These are phyloP conservation scores for Pyrenochaeta sp. DNA, from an alignment of 2,329 filamentous ascomycete species.

Conservation along the genomic window DNA sequence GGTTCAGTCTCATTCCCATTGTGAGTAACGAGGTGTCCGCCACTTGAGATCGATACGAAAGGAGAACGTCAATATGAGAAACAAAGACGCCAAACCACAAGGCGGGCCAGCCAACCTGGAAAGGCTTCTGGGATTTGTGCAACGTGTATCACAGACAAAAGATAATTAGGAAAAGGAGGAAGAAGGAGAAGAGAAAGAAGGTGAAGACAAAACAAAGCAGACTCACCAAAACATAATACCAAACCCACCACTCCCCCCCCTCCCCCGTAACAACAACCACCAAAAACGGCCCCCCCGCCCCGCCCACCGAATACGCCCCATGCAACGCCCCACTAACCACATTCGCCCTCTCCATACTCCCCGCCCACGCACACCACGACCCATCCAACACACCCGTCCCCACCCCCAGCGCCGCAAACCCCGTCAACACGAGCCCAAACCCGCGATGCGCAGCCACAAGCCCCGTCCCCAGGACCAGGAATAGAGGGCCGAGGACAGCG, in stretches of 20 bases:
- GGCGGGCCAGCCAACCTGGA: too few relatives aligned
- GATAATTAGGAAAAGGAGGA: too few relatives aligned
- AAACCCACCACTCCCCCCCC: conserved; percentile 46
- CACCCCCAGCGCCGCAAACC: conserved; percentile 43
- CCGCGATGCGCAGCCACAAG: conserved; percentile 37
- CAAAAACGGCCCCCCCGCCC: conserved; percentile 48
- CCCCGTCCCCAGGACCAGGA: conserved; percentile 45
- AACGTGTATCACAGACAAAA: too few relatives aligned
- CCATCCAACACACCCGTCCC: conserved; percentile 54
- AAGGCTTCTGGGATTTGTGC: too few relatives aligned
- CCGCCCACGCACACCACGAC: conserved; percentile 57
- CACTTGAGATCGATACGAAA: too few relatives aligned
- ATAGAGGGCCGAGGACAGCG: conserved; percentile 49
- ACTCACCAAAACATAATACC: conserved; percentile 52
- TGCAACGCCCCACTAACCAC: conserved; percentile 52
- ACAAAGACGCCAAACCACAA: too few relatives aligned
- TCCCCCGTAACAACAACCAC: conserved; percentile 38
- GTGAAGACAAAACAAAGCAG: too few relatives aligned
- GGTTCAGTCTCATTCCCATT: too few relatives aligned
- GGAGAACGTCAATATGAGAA: too few relatives aligned
- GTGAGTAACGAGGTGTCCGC: too few relatives aligned
- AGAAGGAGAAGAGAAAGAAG: too few relatives aligned
- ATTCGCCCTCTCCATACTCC: conserved; percentile 50
- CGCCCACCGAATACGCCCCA: conserved; percentile 51
- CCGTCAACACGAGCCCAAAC: conserved; percentile 44